phyloP scores from a whole-genome alignment of 768 basidiomycete species.

The Macrolepiota fuliginosa region DNA sequence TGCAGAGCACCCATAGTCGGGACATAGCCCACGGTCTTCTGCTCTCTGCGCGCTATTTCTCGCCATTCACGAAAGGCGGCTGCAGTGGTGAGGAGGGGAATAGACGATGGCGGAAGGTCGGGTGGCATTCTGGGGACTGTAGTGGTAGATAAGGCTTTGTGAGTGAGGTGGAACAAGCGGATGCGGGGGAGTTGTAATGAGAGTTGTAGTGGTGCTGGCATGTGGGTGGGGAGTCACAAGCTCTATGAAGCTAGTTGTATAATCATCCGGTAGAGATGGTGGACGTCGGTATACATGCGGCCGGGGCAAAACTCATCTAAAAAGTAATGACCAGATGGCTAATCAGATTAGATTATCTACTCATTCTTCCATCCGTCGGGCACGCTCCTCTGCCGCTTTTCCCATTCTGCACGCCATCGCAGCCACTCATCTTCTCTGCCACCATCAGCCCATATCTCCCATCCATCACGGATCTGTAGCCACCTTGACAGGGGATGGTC shows the following conservation, averaged over 20 bases:
- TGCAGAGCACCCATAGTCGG: conserved; percentile 98
- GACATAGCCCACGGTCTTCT: conserved; percentile 85
- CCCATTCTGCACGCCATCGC: conserved; percentile 61
- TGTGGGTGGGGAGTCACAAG: not conserved
- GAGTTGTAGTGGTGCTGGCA: not conserved
- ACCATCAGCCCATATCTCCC: conserved; percentile 79
- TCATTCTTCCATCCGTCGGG: not conserved
- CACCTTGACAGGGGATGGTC: conserved; percentile 56
- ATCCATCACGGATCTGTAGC: conserved; percentile 77
- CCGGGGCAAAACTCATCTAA: not conserved
- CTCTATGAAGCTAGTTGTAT: too few species aligned
- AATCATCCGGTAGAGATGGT: too few species aligned
- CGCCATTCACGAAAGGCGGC: conserved; percentile 74
- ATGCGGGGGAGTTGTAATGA: not conserved
- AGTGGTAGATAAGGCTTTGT: conserved; percentile 1
- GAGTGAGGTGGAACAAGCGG: not conserved
- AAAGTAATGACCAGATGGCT: not conserved
- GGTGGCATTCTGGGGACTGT: conserved; percentile 16
- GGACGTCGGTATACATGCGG: too few species aligned
- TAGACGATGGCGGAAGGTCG: conserved; percentile 31
- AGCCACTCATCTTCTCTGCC: conserved; percentile 72
- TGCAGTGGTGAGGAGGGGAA: conserved; percentile 58
- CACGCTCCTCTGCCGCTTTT: conserved; percentile 28
- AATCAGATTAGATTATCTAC: not conserved
- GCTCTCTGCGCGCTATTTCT: conserved; percentile 48